A percentile compares a stretch with the other conserved stretches of the same genome.
phyloP scores from a whole-genome alignment of 441 rosid genomes.

The Pelargonium cotyledonis region DNA sequence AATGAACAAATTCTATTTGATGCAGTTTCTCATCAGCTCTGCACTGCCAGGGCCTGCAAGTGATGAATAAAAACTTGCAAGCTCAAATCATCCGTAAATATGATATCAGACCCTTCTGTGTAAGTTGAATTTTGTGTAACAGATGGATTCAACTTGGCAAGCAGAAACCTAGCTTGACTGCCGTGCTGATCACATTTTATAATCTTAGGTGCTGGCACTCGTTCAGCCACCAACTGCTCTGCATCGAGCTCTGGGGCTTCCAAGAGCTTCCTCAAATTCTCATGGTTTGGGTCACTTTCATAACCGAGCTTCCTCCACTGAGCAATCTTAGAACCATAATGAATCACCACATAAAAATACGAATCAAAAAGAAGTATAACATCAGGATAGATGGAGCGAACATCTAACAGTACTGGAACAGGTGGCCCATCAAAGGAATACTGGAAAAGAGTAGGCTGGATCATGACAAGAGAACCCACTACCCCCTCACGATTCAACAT shows the following conservation, averaged over 20 bases:
- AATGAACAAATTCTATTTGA: constrained; percentile 7
- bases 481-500: constrained; percentile 93
- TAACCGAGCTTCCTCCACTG: constrained; percentile 86
- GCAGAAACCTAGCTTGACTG: constrained; percentile 89
- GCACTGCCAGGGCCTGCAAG: constrained; percentile 73
- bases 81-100: constrained; percentile 77
- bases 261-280: constrained; percentile 67
- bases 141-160: constrained; percentile 81
- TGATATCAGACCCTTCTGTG: constrained; percentile 57
- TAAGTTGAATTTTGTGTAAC: constrained; percentile 61
- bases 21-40: constrained; percentile 20
- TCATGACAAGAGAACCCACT: constrained; percentile 76
- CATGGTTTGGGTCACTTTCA: constrained; percentile 70
- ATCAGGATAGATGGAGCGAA: constrained; percentile 59
- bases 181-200: constrained; percentile 86
- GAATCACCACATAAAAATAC: constrained; percentile 73
- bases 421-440: constrained; percentile 92
- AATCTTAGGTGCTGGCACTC: constrained; percentile 67
- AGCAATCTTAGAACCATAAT: constrained; percentile 77
- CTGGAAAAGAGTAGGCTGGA: constrained; percentile 82
- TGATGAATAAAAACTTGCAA: constrained; percentile 74
- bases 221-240: constrained; percentile 51
- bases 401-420: constrained; percentile 78
- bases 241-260: constrained; percentile 81
- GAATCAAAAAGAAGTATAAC: constrained; percentile 90